These are phyloP conservation scores for Xylaria cubensis DNA, from an alignment of 495 filamentous ascomycete species.

Conservation along the genomic window DNA sequence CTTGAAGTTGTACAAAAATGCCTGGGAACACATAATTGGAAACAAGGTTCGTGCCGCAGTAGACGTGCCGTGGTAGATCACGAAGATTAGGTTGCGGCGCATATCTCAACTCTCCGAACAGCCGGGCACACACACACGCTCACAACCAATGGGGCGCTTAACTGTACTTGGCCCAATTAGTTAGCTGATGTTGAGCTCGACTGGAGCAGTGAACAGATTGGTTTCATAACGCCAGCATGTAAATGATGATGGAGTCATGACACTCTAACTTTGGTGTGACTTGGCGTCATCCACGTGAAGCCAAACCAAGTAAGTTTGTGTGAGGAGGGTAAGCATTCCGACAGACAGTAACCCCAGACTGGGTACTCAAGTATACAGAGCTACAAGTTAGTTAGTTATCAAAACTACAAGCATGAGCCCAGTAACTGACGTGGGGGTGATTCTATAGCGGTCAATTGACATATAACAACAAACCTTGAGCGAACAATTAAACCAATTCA, in stretches of 20 bases:
- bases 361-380: too few relatives aligned
- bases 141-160: background rate
- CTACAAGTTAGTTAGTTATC: too few relatives aligned
- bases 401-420: background rate
- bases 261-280: background rate
- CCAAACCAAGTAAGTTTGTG: slow-evolving; percentile 1
- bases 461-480: background rate
- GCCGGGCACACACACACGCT: background rate
- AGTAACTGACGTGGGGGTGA: background rate
- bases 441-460: background rate
- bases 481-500: background rate
- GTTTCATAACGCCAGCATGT: background rate
- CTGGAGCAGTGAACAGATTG: background rate
- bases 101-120: background rate
- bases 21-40: background rate
- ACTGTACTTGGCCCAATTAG: background rate
- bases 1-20: background rate
- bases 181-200: background rate
- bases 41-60: slow-evolving; percentile 24
- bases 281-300: slow-evolving; percentile 10
- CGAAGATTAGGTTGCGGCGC: slow-evolving; percentile 18
- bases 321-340: background rate
- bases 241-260: background rate
- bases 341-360: background rate
- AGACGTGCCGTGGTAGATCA: slow-evolving; percentile 5